phyloP scores from a whole-genome alignment of 495 filamentous ascomycete genomes.

The Cercophora sp. region DNA sequence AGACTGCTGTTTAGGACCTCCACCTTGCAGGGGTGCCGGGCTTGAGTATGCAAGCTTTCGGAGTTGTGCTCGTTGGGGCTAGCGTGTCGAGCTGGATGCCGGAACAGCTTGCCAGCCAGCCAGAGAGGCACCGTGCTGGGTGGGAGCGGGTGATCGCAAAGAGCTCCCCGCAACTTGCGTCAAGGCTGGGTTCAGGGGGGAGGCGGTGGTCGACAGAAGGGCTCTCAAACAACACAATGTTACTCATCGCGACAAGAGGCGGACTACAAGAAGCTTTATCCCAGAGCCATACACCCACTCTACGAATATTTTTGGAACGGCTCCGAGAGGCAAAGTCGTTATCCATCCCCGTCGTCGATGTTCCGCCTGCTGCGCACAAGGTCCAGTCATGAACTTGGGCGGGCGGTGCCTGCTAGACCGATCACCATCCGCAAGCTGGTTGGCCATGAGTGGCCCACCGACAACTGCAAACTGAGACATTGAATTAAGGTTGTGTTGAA shows the following conservation, averaged over 20 bases:
- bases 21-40: conserved; percentile 15
- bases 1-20: conserved; percentile 13
- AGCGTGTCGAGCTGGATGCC: conserved; percentile 20
- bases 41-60: conserved; percentile 28
- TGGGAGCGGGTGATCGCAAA: not conserved
- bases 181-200: too few species aligned
- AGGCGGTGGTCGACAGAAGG: too few species aligned
- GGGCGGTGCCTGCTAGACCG: conserved; percentile 3
- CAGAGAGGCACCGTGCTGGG: not conserved
- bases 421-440: not conserved
- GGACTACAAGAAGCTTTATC: conserved; percentile 1
- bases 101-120: not conserved
- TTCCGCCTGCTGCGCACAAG: not conserved
- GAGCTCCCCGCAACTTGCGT: not conserved
- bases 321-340: not conserved
- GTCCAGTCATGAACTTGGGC: conserved; percentile 1
- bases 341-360: not conserved
- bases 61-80: conserved; percentile 27
- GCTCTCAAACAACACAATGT: not conserved
- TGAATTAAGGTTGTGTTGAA: not conserved
- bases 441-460: conserved; percentile 6
- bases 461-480: conserved; percentile 3
- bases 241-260: not conserved
- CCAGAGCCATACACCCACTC: not conserved
- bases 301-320: conserved; percentile 9